phyloP scores from a whole-genome alignment of 805 yeast genomes.

The Wickerhamiella dianesei region DNA sequence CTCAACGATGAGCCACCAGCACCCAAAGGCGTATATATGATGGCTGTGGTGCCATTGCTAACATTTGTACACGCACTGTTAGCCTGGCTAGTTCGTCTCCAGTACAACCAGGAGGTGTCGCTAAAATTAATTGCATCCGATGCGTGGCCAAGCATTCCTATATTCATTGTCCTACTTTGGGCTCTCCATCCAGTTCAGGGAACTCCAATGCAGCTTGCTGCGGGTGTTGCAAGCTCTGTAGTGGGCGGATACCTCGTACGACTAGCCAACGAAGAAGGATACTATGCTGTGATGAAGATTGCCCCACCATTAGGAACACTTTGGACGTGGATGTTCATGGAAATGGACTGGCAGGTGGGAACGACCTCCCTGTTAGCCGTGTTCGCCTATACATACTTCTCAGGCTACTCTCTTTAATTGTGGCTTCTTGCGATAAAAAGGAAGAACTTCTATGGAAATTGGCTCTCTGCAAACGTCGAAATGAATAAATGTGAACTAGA shows the following conservation, averaged over 20 bases:
- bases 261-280: constrained; percentile 25
- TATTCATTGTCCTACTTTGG: constrained; percentile 21
- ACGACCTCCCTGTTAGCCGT: constrained; percentile 19
- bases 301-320: constrained; percentile 32
- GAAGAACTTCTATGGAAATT: too few relatives aligned
- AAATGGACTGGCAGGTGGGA: constrained; percentile 27
- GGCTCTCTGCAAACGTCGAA: too few relatives aligned
- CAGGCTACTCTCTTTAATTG: constrained; percentile 11
- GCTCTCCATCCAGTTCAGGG: constrained; percentile 16
- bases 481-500: neutral
- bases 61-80: constrained; percentile 25
- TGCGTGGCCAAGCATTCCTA: constrained; percentile 21
- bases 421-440: too few relatives aligned
- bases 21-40: constrained; percentile 11
- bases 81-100: constrained; percentile 26
- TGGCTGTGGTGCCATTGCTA: constrained; percentile 12
- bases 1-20: neutral
- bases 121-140: constrained; percentile 12
- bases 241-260: constrained; percentile 26
- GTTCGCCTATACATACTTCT: constrained; percentile 17
- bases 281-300: constrained; percentile 27
- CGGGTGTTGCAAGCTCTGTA: constrained; percentile 15
- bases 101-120: constrained; percentile 23
- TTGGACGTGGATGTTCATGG: constrained; percentile 30
- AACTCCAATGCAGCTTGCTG: constrained; percentile 12